These are phyloP conservation scores for Phoma sp. DNA, from an alignment of 2,329 filamentous ascomycete genomes.

Conservation along the genomic window DNA sequence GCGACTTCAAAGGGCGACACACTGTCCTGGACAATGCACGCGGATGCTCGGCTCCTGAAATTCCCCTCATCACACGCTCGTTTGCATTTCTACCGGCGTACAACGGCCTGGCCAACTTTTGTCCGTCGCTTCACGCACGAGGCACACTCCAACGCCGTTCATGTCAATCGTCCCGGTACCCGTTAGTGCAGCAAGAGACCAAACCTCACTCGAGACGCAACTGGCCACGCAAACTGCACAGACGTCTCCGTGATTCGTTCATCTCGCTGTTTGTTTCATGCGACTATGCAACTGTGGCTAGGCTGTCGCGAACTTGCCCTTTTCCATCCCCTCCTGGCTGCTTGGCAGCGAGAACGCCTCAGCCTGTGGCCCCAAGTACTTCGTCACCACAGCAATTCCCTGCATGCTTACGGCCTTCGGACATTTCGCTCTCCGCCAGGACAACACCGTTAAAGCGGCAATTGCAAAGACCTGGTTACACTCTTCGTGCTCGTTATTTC, in stretches of 20 bases:
- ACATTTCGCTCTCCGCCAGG: not conserved
- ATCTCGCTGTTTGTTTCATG: slow-evolving; percentile 24
- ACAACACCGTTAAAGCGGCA: not conserved
- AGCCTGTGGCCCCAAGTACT: slow-evolving; percentile 19
- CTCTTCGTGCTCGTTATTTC: not conserved
- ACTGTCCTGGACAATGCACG: slow-evolving; percentile 13
- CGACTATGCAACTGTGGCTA: slow-evolving; percentile 22
- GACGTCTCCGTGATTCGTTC: slow-evolving; percentile 22
- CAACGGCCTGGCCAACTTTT: slow-evolving; percentile 9
- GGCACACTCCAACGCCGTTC: slow-evolving; percentile 24
- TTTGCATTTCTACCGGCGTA: slow-evolving; percentile 9
- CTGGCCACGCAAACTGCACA: slow-evolving; percentile 16
- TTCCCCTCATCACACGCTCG: slow-evolving; percentile 10
- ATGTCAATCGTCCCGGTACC: slow-evolving; percentile 24
- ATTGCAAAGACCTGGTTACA: not conserved
- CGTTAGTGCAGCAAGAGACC: slow-evolving; percentile 19
- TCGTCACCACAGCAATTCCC: slow-evolving; percentile 13
- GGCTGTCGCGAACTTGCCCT: slow-evolving; percentile 11
- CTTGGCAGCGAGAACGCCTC: slow-evolving; percentile 9
- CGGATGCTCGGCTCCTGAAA: slow-evolving; percentile 12
- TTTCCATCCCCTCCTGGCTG: slow-evolving; percentile 17
- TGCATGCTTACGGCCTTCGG: slow-evolving; percentile 20
- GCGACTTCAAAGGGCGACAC: not conserved
- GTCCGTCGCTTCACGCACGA: slow-evolving; percentile 30
- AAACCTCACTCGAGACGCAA: slow-evolving; percentile 26